Conservation (phyloP, 1,284 basidiomycete species). For the Tylopilus sp. region DNA sequence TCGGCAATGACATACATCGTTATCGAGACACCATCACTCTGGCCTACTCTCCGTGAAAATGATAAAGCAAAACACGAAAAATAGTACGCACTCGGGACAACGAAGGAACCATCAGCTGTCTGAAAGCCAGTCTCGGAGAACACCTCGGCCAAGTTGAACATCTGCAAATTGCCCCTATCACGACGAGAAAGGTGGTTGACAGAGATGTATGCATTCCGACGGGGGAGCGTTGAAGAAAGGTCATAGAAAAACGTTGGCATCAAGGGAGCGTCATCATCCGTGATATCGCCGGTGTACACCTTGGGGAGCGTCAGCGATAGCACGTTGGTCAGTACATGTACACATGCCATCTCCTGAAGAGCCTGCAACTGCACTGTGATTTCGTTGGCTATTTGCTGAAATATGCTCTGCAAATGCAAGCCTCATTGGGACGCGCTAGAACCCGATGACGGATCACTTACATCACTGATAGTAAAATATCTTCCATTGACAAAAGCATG, state of each 20-base stretch:
- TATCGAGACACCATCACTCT: conserved; percentile 39
- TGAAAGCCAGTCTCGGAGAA: conserved; percentile 20
- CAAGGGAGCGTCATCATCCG: conserved; percentile 48
- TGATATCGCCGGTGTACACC: conserved; percentile 63
- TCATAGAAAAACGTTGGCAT: conserved; percentile 87
- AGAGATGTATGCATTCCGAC: conserved; percentile 72
- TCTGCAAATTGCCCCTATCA: conserved; percentile 13
- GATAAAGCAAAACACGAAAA: background rate
- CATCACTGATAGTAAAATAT: conserved; percentile 67
- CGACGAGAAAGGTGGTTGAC: conserved; percentile 34
- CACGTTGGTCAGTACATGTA: background rate
- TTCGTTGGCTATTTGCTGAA: conserved; percentile 63
- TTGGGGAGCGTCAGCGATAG: conserved; percentile 30
- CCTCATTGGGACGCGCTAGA: background rate
- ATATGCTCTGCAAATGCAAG: conserved; percentile 51
- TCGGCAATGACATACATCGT: conserved; percentile 77
- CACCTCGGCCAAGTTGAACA: conserved; percentile 29
- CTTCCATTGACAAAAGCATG: conserved; percentile 89
- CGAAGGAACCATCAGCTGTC: conserved; percentile 18
- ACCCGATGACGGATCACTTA: conserved; percentile 37
- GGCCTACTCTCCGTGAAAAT: conserved; percentile 16
- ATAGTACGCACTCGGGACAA: conserved; percentile 25
- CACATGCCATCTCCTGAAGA: conserved; percentile 65
- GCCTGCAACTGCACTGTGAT: conserved; percentile 58
- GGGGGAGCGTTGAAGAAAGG: conserved; percentile 64